Evolutionary conservation across 2,329 filamentous ascomycete species (phyloP), one percentile per base, ranked within the genome.

Genomic region (Pestalotiopsis sp.): DNA sequence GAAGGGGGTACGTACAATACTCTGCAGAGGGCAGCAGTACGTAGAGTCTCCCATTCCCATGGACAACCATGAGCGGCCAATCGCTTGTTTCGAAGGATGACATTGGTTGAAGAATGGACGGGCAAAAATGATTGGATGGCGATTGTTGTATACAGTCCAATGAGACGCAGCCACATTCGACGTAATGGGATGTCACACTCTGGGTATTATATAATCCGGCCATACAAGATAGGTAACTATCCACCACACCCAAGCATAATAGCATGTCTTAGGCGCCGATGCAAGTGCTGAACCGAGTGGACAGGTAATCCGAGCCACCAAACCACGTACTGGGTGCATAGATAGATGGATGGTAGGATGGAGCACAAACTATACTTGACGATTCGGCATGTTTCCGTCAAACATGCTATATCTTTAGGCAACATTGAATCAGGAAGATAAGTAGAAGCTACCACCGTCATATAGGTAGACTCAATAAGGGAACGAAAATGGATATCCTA

Each of bases 401-500:
- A 52, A n/a, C 7, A 14, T 58, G 22, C 26, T 61, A 38, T n/a
- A 11, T 35, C 17, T 61, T 61, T 4, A 64, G 61, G 61, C 22
- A 35, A 40, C 38, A 40, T 39, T 20, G 26, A 11, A 62, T 22
- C 59, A 35, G 22, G 14, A 20, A 26, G n/a, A 58, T 13, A 58
- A 35, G 26, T 35, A 20, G 58, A 20, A 20, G 20, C 58, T 61
- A 61, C 58, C 30, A 35, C 30, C 38, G 58, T 39, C 26, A 39
- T 40, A 35, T 39, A 56, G 30, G 63, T 48, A 65, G 30, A 48
- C n/a, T 40, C 26, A 59, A 40, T 14, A 22, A 48, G 66, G 58
- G 70, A 73, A 73, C 71, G 72, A 67, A 73, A 71, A 71, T 71
- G 78, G 77, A 80, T 80, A 81, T 81, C 77, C 75, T 81, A 81